Conservation (phyloP, 805 yeast genomes). For the Saccharomycopsis fibuligera region DNA sequence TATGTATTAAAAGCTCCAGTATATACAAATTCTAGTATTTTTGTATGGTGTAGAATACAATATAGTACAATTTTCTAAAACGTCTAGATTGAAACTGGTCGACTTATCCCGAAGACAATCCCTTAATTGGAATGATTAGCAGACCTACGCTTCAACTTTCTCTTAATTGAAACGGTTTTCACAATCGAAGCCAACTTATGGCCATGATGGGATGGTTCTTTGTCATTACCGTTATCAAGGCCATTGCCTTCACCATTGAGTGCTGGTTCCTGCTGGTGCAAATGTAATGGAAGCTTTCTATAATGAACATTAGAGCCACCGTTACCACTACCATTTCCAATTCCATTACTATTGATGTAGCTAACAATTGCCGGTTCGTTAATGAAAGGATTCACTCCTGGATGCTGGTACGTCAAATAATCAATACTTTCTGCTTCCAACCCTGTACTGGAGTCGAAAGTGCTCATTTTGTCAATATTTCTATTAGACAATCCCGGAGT, state of each 20-base stretch:
- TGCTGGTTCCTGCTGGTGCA: too few species aligned
- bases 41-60: too few species aligned
- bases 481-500: conserved; percentile 14
- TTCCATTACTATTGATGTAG: neutral
- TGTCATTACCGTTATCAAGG: neutral
- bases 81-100: too few species aligned
- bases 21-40: too few species aligned
- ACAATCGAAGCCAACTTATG: neutral
- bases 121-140: too few species aligned
- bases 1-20: too few species aligned
- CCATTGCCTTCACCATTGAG: neutral
- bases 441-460: neutral
- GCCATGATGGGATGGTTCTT: neutral
- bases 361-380: neutral
- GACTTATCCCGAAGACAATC: too few species aligned
- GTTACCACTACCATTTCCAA: neutral
- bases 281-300: neutral
- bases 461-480: neutral
- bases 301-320: neutral
- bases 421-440: conserved; percentile 9
- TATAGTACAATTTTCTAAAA: too few species aligned
- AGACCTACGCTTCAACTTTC: too few species aligned
- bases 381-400: neutral
- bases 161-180: too few species aligned
- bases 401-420: conserved; percentile 16